Percentiles rank a stretch among this genome's conserved stretches.
phyloP scores from a whole-genome alignment of 1,284 basidiomycete genomes.

The Pterulicium gracile region DNA sequence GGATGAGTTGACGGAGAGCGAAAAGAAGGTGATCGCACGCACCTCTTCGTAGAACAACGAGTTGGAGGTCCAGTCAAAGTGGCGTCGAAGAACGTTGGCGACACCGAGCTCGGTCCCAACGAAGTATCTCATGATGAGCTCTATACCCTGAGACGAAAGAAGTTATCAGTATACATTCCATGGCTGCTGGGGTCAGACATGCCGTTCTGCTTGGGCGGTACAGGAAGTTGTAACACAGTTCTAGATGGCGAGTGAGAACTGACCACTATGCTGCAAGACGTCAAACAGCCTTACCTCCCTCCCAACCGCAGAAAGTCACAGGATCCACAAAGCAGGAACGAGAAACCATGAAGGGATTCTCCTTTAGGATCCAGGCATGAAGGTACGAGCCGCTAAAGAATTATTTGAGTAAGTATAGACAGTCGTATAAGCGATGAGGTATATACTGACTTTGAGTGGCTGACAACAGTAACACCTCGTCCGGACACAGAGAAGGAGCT shows the following conservation, averaged over 20 bases:
- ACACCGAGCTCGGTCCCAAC: conserved; percentile 79
- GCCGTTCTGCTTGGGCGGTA: conserved; percentile 59
- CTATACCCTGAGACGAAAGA: conserved; percentile 60
- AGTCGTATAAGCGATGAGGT: conserved; percentile 6
- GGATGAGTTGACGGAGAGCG: neutral
- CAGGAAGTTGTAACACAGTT: conserved; percentile 83
- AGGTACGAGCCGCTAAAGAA: conserved; percentile 65
- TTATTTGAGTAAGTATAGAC: conserved; percentile 9
- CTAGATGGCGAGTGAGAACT: conserved; percentile 23
- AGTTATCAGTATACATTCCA: too few species aligned
- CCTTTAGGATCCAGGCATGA: conserved; percentile 82
- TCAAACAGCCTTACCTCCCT: conserved; percentile 48
- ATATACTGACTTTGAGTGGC: conserved; percentile 73
- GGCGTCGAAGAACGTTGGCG: conserved; percentile 73
- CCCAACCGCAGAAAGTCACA: conserved; percentile 83
- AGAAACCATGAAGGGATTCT: conserved; percentile 52
- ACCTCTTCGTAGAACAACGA: conserved; percentile 76
- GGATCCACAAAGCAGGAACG: conserved; percentile 87
- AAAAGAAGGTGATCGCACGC: neutral
- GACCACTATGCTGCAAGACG: conserved; percentile 2
- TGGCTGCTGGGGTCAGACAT: conserved; percentile 14
- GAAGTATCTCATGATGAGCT: conserved; percentile 79
- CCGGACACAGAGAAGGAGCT: neutral
- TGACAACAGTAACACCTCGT: conserved; percentile 62
- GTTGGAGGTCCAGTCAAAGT: conserved; percentile 85